Base-by-base conservation (phyloP, 2,329 filamentous ascomycete species). In the Monilinia aucupariae region DNA sequence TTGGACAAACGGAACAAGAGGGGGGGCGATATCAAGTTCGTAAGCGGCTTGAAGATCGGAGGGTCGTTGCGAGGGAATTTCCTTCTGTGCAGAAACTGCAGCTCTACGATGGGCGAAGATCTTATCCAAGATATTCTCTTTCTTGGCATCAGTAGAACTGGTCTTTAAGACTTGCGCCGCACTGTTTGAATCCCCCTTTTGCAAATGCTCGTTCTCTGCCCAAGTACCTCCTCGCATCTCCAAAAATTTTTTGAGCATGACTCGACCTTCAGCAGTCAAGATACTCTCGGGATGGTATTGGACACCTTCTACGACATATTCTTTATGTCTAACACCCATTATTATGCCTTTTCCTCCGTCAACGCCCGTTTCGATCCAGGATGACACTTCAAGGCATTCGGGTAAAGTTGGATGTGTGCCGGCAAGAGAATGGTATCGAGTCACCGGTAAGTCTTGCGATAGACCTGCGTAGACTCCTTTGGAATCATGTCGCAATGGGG, bases 281-380 rank as follows among this genome's bases (percentile, higher is more conserved):
- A 99, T 99, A 74, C 93, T 97, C 77, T 99, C 94, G 0, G 94
- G 94, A 70, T 99, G 94, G 71, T 97, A 99, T 74, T 99, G 94
- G 20, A 99, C 94, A 48, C 92, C 94, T 75, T 99, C 94, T n/a
- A 97, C 82, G 1, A 90, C 84, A 71, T 88, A 89, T 72, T 94
- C 85, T 78, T 93, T 96, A 79, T 99, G 94, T 52, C 94, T 87
- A 52, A 99, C 90, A 53, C 94, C 94, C 89, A 97, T 97, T 70
- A 99, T 99, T 64, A 97, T 86, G 37, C 90, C 90, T 68, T 89
- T 91, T 37, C 85, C 85, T 59, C 87, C 87, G 73, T 92, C 90
- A 20, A 80, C 78, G n/a, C 87, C 85, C 68, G 85, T 85, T 39
- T 86, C 83, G 61, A 94, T 91, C 88, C 91, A 96, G 51, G 94